Conservation (phyloP, 352 stramenopile genomes). For the Blastocystis sp. region DNA sequence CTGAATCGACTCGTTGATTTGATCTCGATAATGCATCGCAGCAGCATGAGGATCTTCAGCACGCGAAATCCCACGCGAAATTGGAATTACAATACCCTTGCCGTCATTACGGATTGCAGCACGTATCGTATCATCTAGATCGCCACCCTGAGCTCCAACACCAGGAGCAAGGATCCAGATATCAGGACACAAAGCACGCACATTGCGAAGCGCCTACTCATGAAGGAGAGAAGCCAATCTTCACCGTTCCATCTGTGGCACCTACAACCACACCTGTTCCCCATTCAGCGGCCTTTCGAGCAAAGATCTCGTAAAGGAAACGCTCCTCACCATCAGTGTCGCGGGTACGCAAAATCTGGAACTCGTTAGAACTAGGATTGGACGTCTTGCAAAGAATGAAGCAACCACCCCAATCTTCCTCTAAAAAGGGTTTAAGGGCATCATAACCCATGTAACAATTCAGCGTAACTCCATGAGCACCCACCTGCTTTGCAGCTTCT, state of each 20-base stretch:
- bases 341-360: constrained; percentile 74
- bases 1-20: constrained; percentile 76
- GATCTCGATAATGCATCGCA: constrained; percentile 79
- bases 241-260: constrained; percentile 81
- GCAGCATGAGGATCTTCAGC: constrained; percentile 78
- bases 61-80: constrained; percentile 89
- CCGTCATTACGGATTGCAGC: constrained; percentile 76
- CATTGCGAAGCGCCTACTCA: constrained; percentile 74
- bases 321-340: constrained; percentile 63
- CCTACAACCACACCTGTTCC: constrained; percentile 90
- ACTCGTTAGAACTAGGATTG: constrained; percentile 90
- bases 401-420: constrained; percentile 76
- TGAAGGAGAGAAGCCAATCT: not conserved
- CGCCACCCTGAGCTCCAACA: constrained; percentile 82
- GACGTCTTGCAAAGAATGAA: constrained; percentile 99
- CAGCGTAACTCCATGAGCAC: constrained; percentile 88
- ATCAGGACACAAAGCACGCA: constrained; percentile 74
- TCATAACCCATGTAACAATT: constrained; percentile 96
- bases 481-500: constrained; percentile 78
- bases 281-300: constrained; percentile 68
- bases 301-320: constrained; percentile 67
- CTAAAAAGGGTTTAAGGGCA: constrained; percentile 89
- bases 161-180: constrained; percentile 95
- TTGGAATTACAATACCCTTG: constrained; percentile 85
- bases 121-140: constrained; percentile 79